Conservation (phyloP, 1,139 yeast species). For the Kurtzmaniella quercitrusa region DNA sequence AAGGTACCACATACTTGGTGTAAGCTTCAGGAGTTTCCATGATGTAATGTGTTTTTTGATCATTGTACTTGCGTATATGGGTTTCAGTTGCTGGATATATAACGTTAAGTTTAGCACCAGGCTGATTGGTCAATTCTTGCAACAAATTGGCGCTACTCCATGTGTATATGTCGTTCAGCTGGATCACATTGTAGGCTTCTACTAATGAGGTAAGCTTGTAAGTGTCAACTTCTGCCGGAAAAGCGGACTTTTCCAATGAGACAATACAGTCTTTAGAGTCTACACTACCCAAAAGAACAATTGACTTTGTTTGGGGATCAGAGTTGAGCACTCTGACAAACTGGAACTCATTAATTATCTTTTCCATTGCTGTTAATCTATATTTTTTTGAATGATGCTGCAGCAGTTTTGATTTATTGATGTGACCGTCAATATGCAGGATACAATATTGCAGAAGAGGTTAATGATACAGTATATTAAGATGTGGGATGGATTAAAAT, state of each 20-base stretch:
- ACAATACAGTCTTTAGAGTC: slow-evolving; percentile 61
- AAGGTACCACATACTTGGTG: slow-evolving; percentile 59
- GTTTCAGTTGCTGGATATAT: slow-evolving; percentile 88
- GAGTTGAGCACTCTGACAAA: slow-evolving; percentile 41
- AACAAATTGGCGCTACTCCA: slow-evolving; percentile 65
- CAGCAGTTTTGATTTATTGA: background rate
- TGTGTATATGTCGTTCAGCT: slow-evolving; percentile 74
- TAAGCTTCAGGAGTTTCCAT: slow-evolving; percentile 82
- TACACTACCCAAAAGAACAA: slow-evolving; percentile 66
- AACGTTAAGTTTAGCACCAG: slow-evolving; percentile 70
- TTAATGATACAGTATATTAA: background rate
- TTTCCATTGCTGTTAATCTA: slow-evolving; percentile 3
- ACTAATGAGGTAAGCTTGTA: slow-evolving; percentile 21
- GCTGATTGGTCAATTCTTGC: slow-evolving; percentile 44
- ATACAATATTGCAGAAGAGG: background rate
- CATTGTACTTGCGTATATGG: slow-evolving; percentile 72
- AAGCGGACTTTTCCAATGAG: slow-evolving; percentile 69
- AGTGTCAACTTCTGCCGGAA: slow-evolving; percentile 24
- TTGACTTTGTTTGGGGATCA: slow-evolving; percentile 62
- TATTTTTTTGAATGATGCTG: background rate
- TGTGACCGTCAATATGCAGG: background rate
- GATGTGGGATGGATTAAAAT: too few relatives aligned
- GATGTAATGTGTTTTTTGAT: slow-evolving; percentile 56
- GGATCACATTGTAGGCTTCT: slow-evolving; percentile 41
- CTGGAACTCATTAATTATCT: slow-evolving; percentile 34